Base-by-base conservation (phyloP, 768 basidiomycete genomes). In the Coprinellus aureogranulatus region DNA sequence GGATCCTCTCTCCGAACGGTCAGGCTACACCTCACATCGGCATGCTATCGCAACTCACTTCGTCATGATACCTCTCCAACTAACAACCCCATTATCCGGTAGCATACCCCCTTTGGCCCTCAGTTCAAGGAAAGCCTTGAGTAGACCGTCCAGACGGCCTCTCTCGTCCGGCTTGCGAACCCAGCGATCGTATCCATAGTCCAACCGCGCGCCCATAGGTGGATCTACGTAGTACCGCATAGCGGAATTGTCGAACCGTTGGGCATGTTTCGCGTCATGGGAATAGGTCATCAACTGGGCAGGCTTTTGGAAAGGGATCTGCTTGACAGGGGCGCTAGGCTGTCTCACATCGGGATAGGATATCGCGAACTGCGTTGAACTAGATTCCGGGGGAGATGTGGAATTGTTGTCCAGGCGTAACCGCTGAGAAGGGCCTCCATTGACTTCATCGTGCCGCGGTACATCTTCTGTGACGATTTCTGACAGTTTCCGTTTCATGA, bases 41-140 rank as follows among this genome's bases (percentile, higher is more conserved):
- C 3, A 2, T 18, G 46, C 23, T 42, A 18, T n/a, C n/a, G 25
- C 30, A n/a, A 70, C 75, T 60, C 61, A 92, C 89, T 86, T 92
- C 59, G 92, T 93, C 78, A 92, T 84, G 53, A 92, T 80, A 11
- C 92, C 92, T 65, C 92, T 78, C 92, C 92, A 94, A 10, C 80
- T 75, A 52, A 90, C 77, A 27, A 88, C 80, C 1, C 77, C 81
- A 26, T 88, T 76, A 54, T 81, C 82, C 26, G 73, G 75, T 20
- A 75, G 46, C 2, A 55, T 54, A 16, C 50, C 65, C 8, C 55
- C 58, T 30, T 55, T 52, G 34, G 28, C 42, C 55, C 76, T 78
- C 57, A 76, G 72, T 51, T 75, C 77, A 50, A 73, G 75, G 62
- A 82, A 78, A 0, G 85, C 90, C 58, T 71, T 77, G 59, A 94